phyloP scores from a whole-genome alignment of 805 yeast species.

The Kuraishia molischiana region DNA sequence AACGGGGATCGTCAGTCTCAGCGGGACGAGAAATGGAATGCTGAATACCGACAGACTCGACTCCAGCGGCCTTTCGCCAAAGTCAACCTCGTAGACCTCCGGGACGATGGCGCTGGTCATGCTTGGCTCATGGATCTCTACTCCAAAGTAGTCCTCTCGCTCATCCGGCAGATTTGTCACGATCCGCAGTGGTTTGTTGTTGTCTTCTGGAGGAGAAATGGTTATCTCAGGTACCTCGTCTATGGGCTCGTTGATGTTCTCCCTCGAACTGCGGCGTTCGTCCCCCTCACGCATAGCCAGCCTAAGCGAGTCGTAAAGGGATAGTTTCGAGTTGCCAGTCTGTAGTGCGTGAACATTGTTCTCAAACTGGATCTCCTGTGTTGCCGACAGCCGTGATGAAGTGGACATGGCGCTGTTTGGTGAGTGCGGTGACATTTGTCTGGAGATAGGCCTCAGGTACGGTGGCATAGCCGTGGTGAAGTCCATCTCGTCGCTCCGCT shows the following conservation, averaged over 20 bases:
- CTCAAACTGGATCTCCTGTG: neutral
- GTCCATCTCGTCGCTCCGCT: neutral
- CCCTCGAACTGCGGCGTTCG: neutral
- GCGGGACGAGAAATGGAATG: constrained; percentile 14
- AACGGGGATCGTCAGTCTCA: constrained; percentile 17
- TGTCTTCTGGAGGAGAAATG: neutral
- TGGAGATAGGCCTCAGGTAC: neutral
- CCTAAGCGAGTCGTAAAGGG: constrained; percentile 21
- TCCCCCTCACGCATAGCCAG: neutral
- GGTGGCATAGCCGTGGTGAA: neutral
- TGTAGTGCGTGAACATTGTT: constrained; percentile 1
- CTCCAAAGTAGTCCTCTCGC: neutral
- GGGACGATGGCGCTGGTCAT: neutral
- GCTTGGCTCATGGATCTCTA: too few relatives aligned
- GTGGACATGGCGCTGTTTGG: constrained; percentile 1
- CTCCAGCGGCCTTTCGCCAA: constrained; percentile 10
- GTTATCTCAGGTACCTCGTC: neutral
- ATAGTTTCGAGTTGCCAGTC: constrained; percentile 11
- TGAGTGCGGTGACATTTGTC: neutral
- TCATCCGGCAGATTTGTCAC: neutral
- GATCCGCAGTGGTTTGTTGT: neutral
- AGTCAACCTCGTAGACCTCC: constrained; percentile 1
- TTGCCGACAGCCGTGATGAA: neutral
- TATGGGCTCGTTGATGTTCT: neutral
- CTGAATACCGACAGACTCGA: constrained; percentile 12